Base-by-base conservation (phyloP, 2,329 filamentous ascomycete genomes). In the Stachybotrys echinatus region DNA sequence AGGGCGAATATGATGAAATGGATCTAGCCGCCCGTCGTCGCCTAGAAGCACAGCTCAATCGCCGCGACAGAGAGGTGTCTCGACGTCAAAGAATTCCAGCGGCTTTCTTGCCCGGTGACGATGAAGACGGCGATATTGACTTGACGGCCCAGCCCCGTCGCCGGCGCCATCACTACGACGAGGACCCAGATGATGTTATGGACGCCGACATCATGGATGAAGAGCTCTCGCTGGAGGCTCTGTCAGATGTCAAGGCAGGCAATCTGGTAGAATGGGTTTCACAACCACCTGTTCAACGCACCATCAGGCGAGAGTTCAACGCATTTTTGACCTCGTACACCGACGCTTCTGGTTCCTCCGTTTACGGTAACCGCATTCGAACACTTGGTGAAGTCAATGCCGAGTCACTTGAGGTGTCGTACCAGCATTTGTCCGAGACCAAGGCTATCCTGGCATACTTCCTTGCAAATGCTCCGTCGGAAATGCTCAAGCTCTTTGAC, bases 351-450 rank as follows among this genome's bases (percentile, higher is more conserved):
- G 92, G 91, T 49, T 86, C 84, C 5, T 99, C 94, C 0, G 91
- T 99, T 47, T 99, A 99, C 66, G 94, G 94, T 48, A 92, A 90
- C 59, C 88, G 92, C 50, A 95, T 99, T 57, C 84, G 90, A 58
- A 96, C 89, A 0, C 83, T 99, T n/a, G 95, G 94, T 74, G 92
- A 97, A 70, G 80, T 96, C 66, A 99, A 99, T 67, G 90, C 92
- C 45, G 95, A 97, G 71, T 91, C 92, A 38, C 81, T 99, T 4
- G 94, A 99, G 66, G 91, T 99, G 43, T 96, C 92, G 2, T 99
- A 96, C 67, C 88, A 92, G 56, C 92, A 99, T 67, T 77, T 99
- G 18, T 87, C 89, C 7, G 85, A 88, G 42, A 89, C 89, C 53
- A 97, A 96, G 70, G 94, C 94, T 22, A 94, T 94, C 48, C 75